A percentile compares a stretch with the other conserved stretches of the same genome.
Evolutionary conservation across 352 stramenopile genomes (phyloP).

Genomic region (Globisporangium splendens): DNA sequence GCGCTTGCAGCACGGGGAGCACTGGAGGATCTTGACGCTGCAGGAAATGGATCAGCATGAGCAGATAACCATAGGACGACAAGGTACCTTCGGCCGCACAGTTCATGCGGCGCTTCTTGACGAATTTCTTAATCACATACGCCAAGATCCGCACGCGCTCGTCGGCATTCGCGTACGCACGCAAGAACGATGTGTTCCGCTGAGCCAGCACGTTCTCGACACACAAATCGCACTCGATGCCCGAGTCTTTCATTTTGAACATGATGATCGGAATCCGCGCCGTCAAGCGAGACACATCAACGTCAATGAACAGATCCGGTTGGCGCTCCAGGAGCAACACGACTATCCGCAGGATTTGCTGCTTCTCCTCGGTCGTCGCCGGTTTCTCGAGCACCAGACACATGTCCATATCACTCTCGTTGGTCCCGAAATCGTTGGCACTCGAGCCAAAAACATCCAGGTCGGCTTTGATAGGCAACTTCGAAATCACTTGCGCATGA

Average conservation of each 20-base stretch:
- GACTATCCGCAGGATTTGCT: slow-evolving; percentile 58
- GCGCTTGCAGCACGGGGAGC: slow-evolving; percentile 67
- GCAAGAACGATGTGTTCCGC: slow-evolving; percentile 95
- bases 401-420: slow-evolving; percentile 93
- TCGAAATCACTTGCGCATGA: slow-evolving; percentile 50
- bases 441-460: slow-evolving; percentile 95
- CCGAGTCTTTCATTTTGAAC: slow-evolving; percentile 87
- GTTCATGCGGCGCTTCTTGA: slow-evolving; percentile 83
- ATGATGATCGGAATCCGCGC: slow-evolving; percentile 98
- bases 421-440: slow-evolving; percentile 95
- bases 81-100: slow-evolving; percentile 76
- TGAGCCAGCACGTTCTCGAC: slow-evolving; percentile 97
- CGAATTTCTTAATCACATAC: slow-evolving; percentile 82
- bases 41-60: slow-evolving; percentile 84
- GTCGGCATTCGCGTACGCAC: slow-evolving; percentile 88
- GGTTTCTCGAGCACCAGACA: slow-evolving; percentile 68
- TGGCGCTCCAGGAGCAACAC: slow-evolving; percentile 50
- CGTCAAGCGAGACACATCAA: slow-evolving; percentile 84
- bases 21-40: slow-evolving; percentile 69
- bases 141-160: slow-evolving; percentile 69
- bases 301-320: slow-evolving; percentile 58
- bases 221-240: slow-evolving; percentile 77
- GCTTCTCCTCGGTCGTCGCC: slow-evolving; percentile 54
- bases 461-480: slow-evolving; percentile 49
- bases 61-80: slow-evolving; percentile 81